Percentiles rank a stretch among this genome's conserved stretches.
These are phyloP conservation scores for Oxyria digyna DNA, from an alignment of 148 eudicot species.

Conservation along the genomic window DNA sequence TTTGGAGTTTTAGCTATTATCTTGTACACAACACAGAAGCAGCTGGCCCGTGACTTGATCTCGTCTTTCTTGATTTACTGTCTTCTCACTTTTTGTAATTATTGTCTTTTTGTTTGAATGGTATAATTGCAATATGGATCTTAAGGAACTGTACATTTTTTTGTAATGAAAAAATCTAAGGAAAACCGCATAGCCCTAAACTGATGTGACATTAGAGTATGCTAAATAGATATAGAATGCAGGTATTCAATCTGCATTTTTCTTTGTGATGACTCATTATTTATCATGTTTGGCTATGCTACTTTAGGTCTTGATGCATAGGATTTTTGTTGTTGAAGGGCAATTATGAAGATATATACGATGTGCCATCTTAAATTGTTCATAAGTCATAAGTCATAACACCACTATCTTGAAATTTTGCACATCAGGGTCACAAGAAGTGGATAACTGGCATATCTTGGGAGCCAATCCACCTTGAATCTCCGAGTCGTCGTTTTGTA, in stretches of 20 bases:
- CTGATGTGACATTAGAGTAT: background rate
- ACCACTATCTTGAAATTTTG: constrained; percentile 8
- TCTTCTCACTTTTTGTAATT: background rate
- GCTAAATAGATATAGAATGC: background rate
- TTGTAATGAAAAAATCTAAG: background rate
- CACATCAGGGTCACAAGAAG: constrained; percentile 85
- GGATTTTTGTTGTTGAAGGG: background rate
- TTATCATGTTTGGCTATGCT: background rate
- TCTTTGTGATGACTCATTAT: background rate
- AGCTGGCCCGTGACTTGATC: background rate
- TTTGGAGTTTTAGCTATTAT: background rate
- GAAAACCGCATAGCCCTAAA: background rate
- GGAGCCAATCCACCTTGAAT: constrained; percentile 89
- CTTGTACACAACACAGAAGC: background rate
- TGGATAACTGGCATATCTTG: constrained; percentile 95
- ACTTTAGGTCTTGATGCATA: background rate
- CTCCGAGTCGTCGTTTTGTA: constrained; percentile 88
- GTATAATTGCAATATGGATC: background rate
- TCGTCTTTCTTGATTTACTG: background rate
- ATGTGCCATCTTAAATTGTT: background rate
- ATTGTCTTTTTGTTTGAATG: background rate
- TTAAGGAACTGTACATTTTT: background rate
- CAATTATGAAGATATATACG: background rate
- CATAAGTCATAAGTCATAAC: no score
- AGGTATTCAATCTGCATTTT: no score